Conservation (phyloP, 225 moss, liverwort and hornwort species). For the Ulota crispa region DNA sequence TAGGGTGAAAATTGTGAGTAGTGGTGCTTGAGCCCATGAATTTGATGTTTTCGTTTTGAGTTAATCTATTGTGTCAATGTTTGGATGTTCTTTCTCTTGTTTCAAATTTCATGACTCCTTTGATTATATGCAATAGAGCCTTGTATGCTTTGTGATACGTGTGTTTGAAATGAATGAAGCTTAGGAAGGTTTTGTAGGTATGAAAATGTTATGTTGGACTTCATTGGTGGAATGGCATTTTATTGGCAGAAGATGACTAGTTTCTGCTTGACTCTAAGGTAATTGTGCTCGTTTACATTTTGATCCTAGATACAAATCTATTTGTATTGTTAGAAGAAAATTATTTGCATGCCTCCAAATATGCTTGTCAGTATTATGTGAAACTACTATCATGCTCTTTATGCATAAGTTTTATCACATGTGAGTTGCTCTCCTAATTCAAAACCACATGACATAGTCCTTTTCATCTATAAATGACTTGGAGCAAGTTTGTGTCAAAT, state of each 20-base stretch:
- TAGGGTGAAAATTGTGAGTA: background rate
- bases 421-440: background rate
- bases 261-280: conserved; percentile 24
- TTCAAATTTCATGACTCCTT: background rate
- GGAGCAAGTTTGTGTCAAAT: background rate
- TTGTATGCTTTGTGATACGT: background rate
- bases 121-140: background rate
- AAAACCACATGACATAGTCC: background rate
- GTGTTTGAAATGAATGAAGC: conserved; percentile 6
- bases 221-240: conserved; percentile 19
- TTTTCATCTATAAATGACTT: background rate
- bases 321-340: background rate
- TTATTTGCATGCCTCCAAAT: background rate
- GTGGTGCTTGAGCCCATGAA: background rate
- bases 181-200: conserved; percentile 30
- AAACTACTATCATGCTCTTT: background rate
- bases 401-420: background rate
- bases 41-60: background rate
- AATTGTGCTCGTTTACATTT: background rate
- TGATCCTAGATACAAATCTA: background rate
- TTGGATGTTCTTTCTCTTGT: conserved; percentile 13
- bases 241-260: conserved; percentile 29
- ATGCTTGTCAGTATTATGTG: background rate
- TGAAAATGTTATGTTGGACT: conserved; percentile 19
- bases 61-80: background rate